Conservation (phyloP, 441 rosid genomes). For the Brassica hybrid region DNA sequence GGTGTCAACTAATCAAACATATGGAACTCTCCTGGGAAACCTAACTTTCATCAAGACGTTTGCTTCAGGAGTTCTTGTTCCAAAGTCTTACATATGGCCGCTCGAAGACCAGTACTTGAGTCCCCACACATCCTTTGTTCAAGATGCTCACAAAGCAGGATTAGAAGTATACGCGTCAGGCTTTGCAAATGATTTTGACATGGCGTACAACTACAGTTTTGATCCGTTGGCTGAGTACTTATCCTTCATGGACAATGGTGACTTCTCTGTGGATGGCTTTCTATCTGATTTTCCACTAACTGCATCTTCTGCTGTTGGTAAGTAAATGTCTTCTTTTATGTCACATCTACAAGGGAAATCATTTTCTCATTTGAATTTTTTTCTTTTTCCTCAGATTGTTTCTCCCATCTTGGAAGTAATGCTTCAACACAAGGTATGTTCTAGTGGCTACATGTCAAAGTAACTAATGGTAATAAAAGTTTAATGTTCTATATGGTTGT, state of each 20-base stretch:
- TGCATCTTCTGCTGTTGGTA: constrained; percentile 73
- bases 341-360: constrained; percentile 10
- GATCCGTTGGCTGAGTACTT: constrained; percentile 80
- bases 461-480: background rate
- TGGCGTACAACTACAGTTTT: constrained; percentile 79
- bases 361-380: constrained; percentile 21
- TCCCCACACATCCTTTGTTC: constrained; percentile 61
- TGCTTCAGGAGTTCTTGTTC: constrained; percentile 87
- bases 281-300: constrained; percentile 89
- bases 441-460: background rate
- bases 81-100: constrained; percentile 82
- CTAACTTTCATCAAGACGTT: constrained; percentile 81
- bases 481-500: constrained; percentile 10
- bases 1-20: constrained; percentile 80
- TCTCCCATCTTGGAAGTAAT: constrained; percentile 61
- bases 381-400: constrained; percentile 91
- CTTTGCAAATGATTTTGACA: constrained; percentile 69
- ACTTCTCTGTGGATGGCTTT: constrained; percentile 92
- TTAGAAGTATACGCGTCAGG: constrained; percentile 79
- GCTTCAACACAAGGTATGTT: constrained; percentile 62
- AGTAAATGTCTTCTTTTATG: constrained; percentile 34
- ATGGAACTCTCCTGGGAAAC: constrained; percentile 58
- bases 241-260: constrained; percentile 69
- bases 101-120: constrained; percentile 54
- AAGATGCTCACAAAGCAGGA: constrained; percentile 89